phyloP scores from a whole-genome alignment of 2,329 filamentous ascomycete genomes.

The Ceratocystis eucalypticola region DNA sequence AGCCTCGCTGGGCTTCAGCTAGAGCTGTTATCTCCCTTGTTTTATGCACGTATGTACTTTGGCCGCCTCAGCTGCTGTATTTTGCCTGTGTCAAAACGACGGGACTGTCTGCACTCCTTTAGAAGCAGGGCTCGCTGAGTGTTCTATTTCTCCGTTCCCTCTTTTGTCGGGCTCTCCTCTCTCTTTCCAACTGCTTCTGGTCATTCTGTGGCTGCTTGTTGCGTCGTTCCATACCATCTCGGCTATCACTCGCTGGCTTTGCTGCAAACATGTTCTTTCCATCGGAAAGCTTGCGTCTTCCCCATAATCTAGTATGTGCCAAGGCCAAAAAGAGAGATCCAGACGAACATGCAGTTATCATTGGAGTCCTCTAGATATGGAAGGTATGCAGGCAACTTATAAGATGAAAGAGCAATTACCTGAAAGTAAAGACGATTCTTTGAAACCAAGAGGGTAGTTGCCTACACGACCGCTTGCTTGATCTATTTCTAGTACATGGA shows the following conservation, averaged over 20 bases:
- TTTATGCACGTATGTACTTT: background rate
- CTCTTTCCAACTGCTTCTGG: background rate
- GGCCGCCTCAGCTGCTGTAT: background rate
- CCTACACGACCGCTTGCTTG: background rate
- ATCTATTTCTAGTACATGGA: too few species aligned
- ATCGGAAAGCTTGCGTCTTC: background rate
- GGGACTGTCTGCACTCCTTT: background rate
- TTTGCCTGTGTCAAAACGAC: background rate
- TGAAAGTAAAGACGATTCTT: background rate
- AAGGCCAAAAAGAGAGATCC: background rate
- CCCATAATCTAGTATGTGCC: background rate
- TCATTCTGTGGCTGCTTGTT: background rate
- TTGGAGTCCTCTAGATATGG: background rate
- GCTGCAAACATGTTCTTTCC: background rate
- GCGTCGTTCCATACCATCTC: background rate
- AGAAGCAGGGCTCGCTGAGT: background rate
- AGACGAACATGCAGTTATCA: background rate
- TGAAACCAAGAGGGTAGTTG: background rate
- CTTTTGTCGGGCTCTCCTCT: background rate
- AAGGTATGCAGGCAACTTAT: background rate
- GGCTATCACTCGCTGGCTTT: background rate
- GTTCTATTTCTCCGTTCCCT: background rate
- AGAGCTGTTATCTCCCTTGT: background rate
- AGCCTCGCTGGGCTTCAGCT: background rate
- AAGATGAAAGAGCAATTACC: constrained; percentile 1